Evolutionary conservation across 305 asterid genomes (phyloP).

Genomic region (Caryopteris hybrid): DNA sequence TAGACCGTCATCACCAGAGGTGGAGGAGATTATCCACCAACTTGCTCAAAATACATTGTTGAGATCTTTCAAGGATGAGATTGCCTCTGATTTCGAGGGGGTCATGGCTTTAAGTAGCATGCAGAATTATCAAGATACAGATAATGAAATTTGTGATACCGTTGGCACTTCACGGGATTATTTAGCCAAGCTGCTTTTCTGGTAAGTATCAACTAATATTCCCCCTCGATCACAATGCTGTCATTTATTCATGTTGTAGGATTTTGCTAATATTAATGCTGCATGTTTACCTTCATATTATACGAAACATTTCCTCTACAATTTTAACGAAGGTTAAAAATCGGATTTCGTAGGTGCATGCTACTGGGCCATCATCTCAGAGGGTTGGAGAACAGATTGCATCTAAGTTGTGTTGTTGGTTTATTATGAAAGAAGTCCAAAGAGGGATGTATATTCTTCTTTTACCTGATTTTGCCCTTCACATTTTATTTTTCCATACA

Average conservation of each 20-base stretch:
- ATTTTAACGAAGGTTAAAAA: constrained; percentile 6
- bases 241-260: neutral
- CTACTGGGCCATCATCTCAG: constrained; percentile 91
- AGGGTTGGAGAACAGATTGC: constrained; percentile 94
- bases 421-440: constrained; percentile 45
- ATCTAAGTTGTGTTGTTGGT: constrained; percentile 82
- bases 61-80: constrained; percentile 56
- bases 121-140: constrained; percentile 30
- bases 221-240: neutral
- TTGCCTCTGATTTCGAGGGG: constrained; percentile 22
- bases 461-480: constrained; percentile 17
- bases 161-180: constrained; percentile 75
- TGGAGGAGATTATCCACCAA: constrained; percentile 81
- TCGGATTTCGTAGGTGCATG: constrained; percentile 73
- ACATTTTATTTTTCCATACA: constrained; percentile 10
- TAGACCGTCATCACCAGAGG: constrained; percentile 83
- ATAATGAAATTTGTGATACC: constrained; percentile 30
- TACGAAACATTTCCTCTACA: neutral
- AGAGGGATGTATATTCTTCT: constrained; percentile 47
- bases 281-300: neutral
- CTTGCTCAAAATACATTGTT: constrained; percentile 69
- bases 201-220: constrained; percentile 39
- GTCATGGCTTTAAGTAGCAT: constrained; percentile 29
- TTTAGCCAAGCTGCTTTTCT: constrained; percentile 92
- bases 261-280: neutral